phyloP scores from a whole-genome alignment of 345 rosid genomes.

The Viola odorata region DNA sequence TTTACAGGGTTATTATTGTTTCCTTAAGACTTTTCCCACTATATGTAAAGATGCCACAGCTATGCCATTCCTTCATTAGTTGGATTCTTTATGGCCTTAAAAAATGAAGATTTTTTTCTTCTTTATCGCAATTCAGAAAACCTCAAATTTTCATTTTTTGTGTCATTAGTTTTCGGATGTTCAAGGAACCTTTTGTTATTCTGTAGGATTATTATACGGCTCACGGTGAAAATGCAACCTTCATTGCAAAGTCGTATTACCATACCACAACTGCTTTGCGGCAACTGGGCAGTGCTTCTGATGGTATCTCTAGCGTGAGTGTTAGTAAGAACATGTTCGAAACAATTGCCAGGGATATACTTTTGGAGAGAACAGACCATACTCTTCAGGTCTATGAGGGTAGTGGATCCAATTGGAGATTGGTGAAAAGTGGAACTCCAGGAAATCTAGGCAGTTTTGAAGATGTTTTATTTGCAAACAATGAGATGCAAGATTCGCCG shows the following conservation, averaged over 20 bases:
- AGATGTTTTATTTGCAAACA: conserved; percentile 88
- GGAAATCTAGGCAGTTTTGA: conserved; percentile 94
- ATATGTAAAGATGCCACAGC: too few species aligned
- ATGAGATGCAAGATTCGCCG: conserved; percentile 92
- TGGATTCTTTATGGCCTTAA: too few species aligned
- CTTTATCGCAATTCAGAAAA: too few species aligned
- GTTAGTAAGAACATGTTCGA: conserved; percentile 86
- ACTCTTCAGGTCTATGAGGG: conserved; percentile 87
- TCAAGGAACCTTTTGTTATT: conserved; percentile 4
- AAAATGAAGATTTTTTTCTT: too few species aligned
- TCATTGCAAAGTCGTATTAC: conserved; percentile 86
- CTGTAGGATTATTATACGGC: conserved; percentile 89
- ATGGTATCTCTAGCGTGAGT: conserved; percentile 80
- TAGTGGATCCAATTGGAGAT: conserved; percentile 87
- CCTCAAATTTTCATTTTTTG: background rate
- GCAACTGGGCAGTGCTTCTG: conserved; percentile 63
- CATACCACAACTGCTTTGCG: conserved; percentile 81
- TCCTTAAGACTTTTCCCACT: too few species aligned
- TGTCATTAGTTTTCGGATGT: background rate
- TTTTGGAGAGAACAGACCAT: conserved; percentile 84
- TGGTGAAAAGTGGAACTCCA: conserved; percentile 78
- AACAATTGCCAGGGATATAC: conserved; percentile 74
- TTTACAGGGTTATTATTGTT: too few species aligned
- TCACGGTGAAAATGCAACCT: conserved; percentile 85
- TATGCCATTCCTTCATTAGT: too few species aligned